Evolutionary conservation across 2,329 filamentous ascomycete genomes (phyloP), one percentile per base, ranked within the genome.

Genomic region (Penicillium psychrosexuale): DNA sequence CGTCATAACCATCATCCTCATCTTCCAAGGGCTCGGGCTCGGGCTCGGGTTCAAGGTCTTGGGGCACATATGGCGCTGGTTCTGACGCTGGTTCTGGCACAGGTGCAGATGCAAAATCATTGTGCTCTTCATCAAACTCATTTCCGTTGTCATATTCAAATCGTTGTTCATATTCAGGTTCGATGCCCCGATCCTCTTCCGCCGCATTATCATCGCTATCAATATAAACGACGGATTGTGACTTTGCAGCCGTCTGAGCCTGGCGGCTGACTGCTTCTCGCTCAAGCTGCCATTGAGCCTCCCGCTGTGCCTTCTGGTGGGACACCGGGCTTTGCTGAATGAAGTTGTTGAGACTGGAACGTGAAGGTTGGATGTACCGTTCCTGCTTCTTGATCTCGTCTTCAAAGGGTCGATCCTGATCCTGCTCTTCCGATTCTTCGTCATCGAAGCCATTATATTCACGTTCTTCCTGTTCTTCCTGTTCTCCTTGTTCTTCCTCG

Each of bases 221-320:
- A 57, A 80, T 73, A 30, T 78, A 70, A 56, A 80, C 75, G 36
- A 79, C 70, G 51, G 76, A 70, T 44, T 69, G 74, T 12, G 69
- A 64, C 49, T 73, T 77, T 13, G 39, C 28, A 15, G 77, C 73
- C 62, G 71, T 67, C 27, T 75, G 64, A 44, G 78, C 78, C 47
- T 78, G 67, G 22, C 68, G 70, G 54, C 75, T 77, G 27, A 78
- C 69, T 11, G 69, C 70, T 52, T 78, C 73, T 54, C 77, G 72
- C 61, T 79, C 76, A 17, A 67, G 66, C 54, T 78, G 77, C 75
- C 75, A 79, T 58, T 75, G 68, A 33, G 60, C 67, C 66, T 78
- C 71, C 27, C 70, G 68, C 48, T 57, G 66, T 50, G 36, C 42
- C 39, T 49, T 48, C 42, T 22, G 39, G 5, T 27, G 13, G 11